phyloP scores from a whole-genome alignment of 257 asterid species.

The Nyctanthes arbortristis region DNA sequence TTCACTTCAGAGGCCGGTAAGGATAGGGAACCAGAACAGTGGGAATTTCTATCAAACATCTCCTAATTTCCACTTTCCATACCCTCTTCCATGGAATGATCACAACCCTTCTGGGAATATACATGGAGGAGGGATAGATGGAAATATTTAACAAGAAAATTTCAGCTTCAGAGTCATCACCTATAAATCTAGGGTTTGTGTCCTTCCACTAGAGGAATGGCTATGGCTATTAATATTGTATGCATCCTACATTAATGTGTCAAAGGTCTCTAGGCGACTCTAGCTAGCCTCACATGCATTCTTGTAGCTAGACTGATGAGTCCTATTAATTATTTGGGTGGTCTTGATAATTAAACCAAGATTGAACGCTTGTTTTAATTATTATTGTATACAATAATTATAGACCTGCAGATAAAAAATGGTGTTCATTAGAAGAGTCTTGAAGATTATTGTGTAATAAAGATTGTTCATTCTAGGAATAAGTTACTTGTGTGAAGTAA shows the following conservation, averaged over 20 bases:
- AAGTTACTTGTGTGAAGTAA: slow-evolving; percentile 7
- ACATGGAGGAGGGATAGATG: slow-evolving; percentile 35
- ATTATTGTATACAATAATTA: not conserved
- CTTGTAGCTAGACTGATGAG: slow-evolving; percentile 14
- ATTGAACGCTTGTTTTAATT: not conserved
- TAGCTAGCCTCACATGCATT: slow-evolving; percentile 19
- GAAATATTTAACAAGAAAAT: slow-evolving; percentile 27
- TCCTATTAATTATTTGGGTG: slow-evolving; percentile 10
- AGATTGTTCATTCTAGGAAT: slow-evolving; percentile 27
- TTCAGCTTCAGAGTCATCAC: not conserved
- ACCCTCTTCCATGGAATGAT: slow-evolving; percentile 38
- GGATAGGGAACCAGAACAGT: slow-evolving; percentile 21
- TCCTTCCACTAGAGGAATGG: slow-evolving; percentile 22
- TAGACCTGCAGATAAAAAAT: not conserved
- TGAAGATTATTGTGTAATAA: not conserved
- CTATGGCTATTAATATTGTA: no score
- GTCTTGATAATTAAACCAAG: not conserved
- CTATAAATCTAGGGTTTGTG: slow-evolving; percentile 35
- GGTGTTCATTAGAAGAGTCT: not conserved
- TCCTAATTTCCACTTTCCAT: slow-evolving; percentile 19
- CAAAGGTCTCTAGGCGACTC: slow-evolving; percentile 13
- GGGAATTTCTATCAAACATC: slow-evolving; percentile 42
- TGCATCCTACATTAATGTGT: slow-evolving; percentile 6
- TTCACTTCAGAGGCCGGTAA: slow-evolving; percentile 17
- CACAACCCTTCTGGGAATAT: slow-evolving; percentile 18